A percentile compares a stretch with the other conserved stretches of the same genome.
Conservation (phyloP, 257 asterid genomes). For the Solanum virginianum region DNA sequence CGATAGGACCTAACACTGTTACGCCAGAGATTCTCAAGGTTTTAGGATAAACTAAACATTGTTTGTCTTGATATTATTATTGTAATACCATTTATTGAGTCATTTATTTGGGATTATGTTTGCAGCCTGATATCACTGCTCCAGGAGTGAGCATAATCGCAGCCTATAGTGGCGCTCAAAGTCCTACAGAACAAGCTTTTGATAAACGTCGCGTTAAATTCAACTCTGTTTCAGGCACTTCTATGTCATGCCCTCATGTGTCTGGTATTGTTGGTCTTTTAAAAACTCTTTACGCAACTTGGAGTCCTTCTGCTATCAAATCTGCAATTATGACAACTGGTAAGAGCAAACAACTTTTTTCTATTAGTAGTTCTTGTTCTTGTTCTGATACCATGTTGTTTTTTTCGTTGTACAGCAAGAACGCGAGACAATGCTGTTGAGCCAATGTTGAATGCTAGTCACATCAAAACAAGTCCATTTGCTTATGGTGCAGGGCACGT, state of each 20-base stretch:
- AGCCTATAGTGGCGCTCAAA: conserved; percentile 60
- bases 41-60: neutral
- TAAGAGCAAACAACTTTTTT: neutral
- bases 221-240: conserved; percentile 74
- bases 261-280: conserved; percentile 83
- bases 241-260: conserved; percentile 95
- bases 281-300: conserved; percentile 63
- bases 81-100: neutral
- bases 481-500: conserved; percentile 87
- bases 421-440: conserved; percentile 43
- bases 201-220: conserved; percentile 48
- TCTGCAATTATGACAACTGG: conserved; percentile 86
- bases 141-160: conserved; percentile 91
- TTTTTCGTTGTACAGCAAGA: conserved; percentile 31
- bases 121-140: conserved; percentile 94
- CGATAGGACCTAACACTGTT: conserved; percentile 57
- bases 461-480: conserved; percentile 56
- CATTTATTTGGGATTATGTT: neutral
- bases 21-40: conserved; percentile 82
- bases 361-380: neutral
- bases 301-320: conserved; percentile 96
- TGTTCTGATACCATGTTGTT: neutral
- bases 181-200: conserved; percentile 56
- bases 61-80: neutral
- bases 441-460: conserved; percentile 47